phyloP scores from a whole-genome alignment of 2,329 filamentous ascomycete species.

The Apiospora koreana region DNA sequence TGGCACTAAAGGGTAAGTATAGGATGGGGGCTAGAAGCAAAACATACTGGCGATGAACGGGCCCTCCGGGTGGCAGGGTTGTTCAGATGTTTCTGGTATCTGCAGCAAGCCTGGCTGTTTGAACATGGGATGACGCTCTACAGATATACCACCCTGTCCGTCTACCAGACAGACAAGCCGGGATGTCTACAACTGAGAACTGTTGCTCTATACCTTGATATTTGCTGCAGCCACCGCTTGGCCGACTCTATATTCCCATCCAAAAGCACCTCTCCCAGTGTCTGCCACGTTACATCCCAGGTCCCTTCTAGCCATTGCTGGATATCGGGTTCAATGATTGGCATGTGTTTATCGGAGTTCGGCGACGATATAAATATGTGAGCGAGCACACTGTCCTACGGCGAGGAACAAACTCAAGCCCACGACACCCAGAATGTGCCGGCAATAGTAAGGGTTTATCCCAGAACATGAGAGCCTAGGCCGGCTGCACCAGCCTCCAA shows the following conservation, averaged over 20 bases:
- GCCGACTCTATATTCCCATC: background rate
- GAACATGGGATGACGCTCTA: background rate
- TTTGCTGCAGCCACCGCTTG: background rate
- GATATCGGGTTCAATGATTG: background rate
- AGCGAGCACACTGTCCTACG: background rate
- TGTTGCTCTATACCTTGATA: background rate
- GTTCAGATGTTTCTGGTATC: background rate
- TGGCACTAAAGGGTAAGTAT: background rate
- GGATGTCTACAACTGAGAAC: background rate
- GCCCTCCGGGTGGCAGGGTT: background rate
- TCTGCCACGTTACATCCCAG: background rate
- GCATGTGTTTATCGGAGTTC: background rate
- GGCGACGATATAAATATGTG: background rate
- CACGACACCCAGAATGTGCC: too few species aligned
- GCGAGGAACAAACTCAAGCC: background rate
- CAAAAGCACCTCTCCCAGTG: background rate
- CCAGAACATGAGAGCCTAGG: background rate
- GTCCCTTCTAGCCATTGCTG: background rate
- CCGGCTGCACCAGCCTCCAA: background rate
- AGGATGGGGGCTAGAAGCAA: background rate
- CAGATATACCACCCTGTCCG: background rate
- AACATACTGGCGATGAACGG: background rate
- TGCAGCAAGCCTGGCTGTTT: background rate
- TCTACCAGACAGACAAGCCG: background rate
- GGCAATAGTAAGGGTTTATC: background rate